Base-by-base conservation (phyloP, 129 eudicot genomes). In the Flaveria robusta region DNA sequence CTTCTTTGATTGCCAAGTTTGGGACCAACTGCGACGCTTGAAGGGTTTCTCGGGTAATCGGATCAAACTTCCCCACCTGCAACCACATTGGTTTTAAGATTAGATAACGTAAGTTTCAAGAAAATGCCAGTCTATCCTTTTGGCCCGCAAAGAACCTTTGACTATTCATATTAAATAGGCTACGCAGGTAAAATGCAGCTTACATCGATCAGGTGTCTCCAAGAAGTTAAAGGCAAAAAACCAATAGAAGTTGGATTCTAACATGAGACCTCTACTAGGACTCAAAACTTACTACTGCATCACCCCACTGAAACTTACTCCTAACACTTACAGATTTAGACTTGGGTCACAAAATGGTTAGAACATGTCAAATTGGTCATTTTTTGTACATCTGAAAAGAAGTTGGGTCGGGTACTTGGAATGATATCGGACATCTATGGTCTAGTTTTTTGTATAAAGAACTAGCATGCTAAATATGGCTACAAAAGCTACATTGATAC, bases 1-100 rank as follows among this genome's bases (percentile, higher is more conserved):
- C 97, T 83, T 91, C 98, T 78, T 94, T 94, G 39, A 94, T 81
- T 42, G 98, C 98, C 89, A 91, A 72, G 83, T 94, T 94, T 37
- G 92, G 89, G 23, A 94, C 83, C 74, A 94, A 71, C 55, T 91
- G 98, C 49, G 83, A 78, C 22, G 70, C 51, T 65, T 68, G 42
- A 13, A 94, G 96, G 4, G 88, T 80, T 68, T 88, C 90, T 20
- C 97, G 90, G 3, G 97, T 94, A 2, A 89, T 74, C 3, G 98
- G 98, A 76, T 91, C 98, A 68, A 94, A 91, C 54, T 83, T 80
- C 23, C 98, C 98, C 77, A 94, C 98, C 98, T 94, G 14, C 27
- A 55, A 78, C 18, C 31, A 29, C 71, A 14, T 37, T 19, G 29
- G 24, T 26, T 19, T 4, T 51, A 24, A 20, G 39, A 41, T 73